These are phyloP conservation scores for Pichia sp. DNA, from an alignment of 1,139 yeast species.

Conservation along the genomic window DNA sequence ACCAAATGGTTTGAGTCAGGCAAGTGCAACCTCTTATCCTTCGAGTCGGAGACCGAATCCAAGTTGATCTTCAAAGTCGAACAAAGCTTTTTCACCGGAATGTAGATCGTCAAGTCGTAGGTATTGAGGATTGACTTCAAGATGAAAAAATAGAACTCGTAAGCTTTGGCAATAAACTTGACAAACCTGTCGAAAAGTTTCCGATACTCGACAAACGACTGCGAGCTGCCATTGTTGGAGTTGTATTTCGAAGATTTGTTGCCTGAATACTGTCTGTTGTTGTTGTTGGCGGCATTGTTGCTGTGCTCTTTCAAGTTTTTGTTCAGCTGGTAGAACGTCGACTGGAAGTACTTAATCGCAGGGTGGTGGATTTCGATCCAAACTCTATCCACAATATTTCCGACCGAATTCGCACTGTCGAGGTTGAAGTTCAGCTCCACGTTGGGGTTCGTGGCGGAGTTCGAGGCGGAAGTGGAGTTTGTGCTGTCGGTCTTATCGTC, in stretches of 20 bases:
- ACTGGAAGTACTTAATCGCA: conserved; percentile 50
- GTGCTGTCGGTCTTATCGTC: not conserved
- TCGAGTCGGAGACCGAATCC: not conserved
- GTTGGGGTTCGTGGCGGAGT: not conserved
- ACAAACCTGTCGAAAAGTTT: conserved; percentile 49
- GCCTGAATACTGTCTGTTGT: not conserved
- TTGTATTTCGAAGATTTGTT: conserved; percentile 16
- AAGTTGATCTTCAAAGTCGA: conserved; percentile 26
- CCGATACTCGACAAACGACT: conserved; percentile 48
- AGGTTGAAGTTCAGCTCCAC: conserved; percentile 6
- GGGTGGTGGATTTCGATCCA: conserved; percentile 68
- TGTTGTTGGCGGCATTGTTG: not conserved
- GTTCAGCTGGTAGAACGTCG: conserved; percentile 35
- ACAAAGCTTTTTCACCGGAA: conserved; percentile 36
- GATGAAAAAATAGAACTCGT: conserved; percentile 43
- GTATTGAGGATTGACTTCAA: conserved; percentile 38
- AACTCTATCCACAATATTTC: conserved; percentile 39
- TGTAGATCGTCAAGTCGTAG: conserved; percentile 35
- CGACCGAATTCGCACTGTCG: conserved; percentile 9
- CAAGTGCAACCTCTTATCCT: conserved; percentile 14
- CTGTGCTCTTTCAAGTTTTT: conserved; percentile 4
- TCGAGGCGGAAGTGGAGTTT: not conserved
- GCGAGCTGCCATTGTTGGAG: conserved; percentile 17
- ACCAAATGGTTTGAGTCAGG: conserved; percentile 16
- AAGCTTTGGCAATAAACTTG: conserved; percentile 44